phyloP scores from a whole-genome alignment of 2,329 filamentous ascomycete genomes.

The Aureobasidium sp. region DNA sequence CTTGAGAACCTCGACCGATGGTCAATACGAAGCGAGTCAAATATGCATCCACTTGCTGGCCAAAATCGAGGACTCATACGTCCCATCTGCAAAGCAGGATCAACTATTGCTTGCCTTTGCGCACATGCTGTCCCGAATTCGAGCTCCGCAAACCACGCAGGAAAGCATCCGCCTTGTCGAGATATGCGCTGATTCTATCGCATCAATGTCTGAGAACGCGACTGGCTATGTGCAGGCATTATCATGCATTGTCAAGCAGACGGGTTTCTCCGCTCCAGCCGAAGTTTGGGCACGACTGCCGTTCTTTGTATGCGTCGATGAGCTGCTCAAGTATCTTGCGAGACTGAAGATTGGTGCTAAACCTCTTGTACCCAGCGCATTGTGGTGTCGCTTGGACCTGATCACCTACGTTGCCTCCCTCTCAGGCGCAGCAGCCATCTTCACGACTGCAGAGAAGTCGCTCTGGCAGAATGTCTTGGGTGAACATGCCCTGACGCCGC shows the following conservation, averaged over 20 bases:
- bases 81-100: background rate
- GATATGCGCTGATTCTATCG: background rate
- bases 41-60: background rate
- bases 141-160: background rate
- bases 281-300: background rate
- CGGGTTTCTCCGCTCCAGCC: background rate
- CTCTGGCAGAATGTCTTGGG: conserved; percentile 73
- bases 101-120: background rate
- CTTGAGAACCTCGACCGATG: background rate
- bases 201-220: background rate
- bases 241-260: background rate
- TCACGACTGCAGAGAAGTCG: conserved; percentile 43
- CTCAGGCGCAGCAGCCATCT: background rate
- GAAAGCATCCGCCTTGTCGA: background rate
- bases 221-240: conserved; percentile 3
- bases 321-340: conserved; percentile 32
- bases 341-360: conserved; percentile 20
- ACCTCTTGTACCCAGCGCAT: background rate
- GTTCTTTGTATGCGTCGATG: conserved; percentile 27
- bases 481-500: conserved; percentile 49
- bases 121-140: background rate
- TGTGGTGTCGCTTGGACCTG: background rate
- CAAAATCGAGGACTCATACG: background rate
- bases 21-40: background rate
- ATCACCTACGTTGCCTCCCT: background rate